A percentile compares a stretch with the other conserved stretches of the same genome.
These are phyloP conservation scores for Amoebophrya sp. DNA, from an alignment of 169 alveolate genomes.

Conservation along the genomic window DNA sequence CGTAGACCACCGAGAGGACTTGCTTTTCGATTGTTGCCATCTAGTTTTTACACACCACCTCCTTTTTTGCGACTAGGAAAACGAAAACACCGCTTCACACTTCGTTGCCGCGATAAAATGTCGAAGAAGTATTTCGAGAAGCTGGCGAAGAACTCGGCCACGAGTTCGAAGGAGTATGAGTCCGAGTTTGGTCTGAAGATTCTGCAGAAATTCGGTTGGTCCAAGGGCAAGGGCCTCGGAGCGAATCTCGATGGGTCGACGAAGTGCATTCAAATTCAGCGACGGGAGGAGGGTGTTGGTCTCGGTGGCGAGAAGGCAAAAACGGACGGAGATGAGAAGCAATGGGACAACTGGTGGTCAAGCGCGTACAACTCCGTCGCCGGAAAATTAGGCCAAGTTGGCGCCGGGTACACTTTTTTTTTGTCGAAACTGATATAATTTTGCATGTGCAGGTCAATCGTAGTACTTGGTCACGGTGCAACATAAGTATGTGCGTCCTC, in stretches of 20 bases:
- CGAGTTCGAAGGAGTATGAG: background rate
- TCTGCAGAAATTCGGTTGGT: background rate
- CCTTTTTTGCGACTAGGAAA: no score
- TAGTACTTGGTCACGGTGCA: no score
- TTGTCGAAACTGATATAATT: no score
- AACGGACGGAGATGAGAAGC: background rate
- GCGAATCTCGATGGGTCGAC: background rate
- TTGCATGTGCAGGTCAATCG: no score
- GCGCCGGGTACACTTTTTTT: background rate
- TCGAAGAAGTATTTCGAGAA: background rate
- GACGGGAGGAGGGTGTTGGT: background rate
- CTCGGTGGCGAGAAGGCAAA: background rate
- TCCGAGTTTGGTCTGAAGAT: background rate
- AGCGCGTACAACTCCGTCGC: background rate
- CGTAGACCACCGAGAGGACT: no score
- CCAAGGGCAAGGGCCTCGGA: background rate
- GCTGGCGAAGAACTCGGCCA: background rate
- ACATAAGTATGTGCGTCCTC: no score
- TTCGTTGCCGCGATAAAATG: no score
- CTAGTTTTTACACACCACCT: no score
- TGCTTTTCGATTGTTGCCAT: no score
- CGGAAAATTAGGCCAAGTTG: background rate
- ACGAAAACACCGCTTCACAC: no score
- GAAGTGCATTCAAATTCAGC: background rate
- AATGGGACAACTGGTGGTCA: background rate